Conservation (phyloP, 805 yeast species). For the Grigorovia transvaalensis region DNA sequence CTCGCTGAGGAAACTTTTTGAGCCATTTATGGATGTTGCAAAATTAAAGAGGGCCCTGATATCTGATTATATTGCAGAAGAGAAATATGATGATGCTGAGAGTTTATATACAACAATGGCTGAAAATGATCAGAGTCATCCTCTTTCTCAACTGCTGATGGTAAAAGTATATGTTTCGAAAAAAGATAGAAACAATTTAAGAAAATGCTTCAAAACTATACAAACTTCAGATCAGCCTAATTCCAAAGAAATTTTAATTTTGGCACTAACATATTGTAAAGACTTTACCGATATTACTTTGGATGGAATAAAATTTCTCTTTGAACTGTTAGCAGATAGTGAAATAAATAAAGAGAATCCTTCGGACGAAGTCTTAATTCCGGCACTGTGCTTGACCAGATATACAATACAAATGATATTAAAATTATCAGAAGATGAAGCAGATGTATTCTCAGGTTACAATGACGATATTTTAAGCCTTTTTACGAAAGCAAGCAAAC, state of each 20-base stretch:
- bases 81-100: constrained; percentile 14
- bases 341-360: constrained; percentile 1
- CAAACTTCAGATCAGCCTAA: constrained; percentile 28
- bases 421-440: constrained; percentile 15
- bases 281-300: constrained; percentile 18
- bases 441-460: background rate
- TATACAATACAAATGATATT: constrained; percentile 27
- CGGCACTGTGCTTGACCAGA: constrained; percentile 18
- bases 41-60: constrained; percentile 32
- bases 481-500: constrained; percentile 6
- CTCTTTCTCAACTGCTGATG: constrained; percentile 28
- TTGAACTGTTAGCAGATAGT: constrained; percentile 16
- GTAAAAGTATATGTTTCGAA: constrained; percentile 17
- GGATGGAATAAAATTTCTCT: constrained; percentile 19
- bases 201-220: constrained; percentile 25
- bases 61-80: constrained; percentile 19
- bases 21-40: constrained; percentile 25
- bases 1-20: constrained; percentile 18
- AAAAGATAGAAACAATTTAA: constrained; percentile 9
- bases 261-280: constrained; percentile 28
- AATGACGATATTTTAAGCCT: constrained; percentile 3
- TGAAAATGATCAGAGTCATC: constrained; percentile 12
- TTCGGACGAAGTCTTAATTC: constrained; percentile 13
- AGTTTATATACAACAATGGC: constrained; percentile 18
- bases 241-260: constrained; percentile 24